Base-by-base conservation (phyloP, 805 yeast species). In the Zygoascus flipseniorum region DNA sequence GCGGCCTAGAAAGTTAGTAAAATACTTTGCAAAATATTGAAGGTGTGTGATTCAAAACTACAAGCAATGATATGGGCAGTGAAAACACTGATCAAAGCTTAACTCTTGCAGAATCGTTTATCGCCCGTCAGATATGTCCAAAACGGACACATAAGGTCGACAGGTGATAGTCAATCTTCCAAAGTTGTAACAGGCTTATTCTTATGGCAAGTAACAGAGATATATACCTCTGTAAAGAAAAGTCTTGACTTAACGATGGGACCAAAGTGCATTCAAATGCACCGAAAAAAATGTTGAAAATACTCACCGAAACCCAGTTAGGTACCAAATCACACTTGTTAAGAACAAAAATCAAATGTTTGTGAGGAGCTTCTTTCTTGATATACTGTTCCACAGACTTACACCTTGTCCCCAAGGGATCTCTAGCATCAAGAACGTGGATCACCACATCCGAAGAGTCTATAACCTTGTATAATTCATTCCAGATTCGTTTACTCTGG, bases 301-400 rank as follows among this genome's bases (percentile, higher is more conserved):
- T 23, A 89, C 98, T 80, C 89, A 90, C 98, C 65, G 98, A 97
- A 65, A 89, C 97, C 97, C 98, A 92, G 47, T 97, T 92, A 59
- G 99, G 99, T 51, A 92, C 97, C 65, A 92, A 81, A 76, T 92
- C 99, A 80, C 97, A 90, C 78, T 92, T 92, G 80, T 92, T 92
- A 72, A 92, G 75, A 54, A 93, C 96, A 68, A 85, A 90, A 61
- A 92, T 85, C 74, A 92, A 77, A 76, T 93, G 99, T 73, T 92
- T 92, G 69, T 93, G 99, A 13, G 98, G 88, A 66, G 95, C 89
- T 72, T 92, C 99, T 60, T 87, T 92, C 62, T 79, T 81, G 69
- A 92, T 88, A 68, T 89, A 90, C 65, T 89, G 89, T 70, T 93
- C 97, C 53, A 92, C 97, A 1, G 95, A 79, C 62, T 78, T 83